Conservation (phyloP, 1,139 yeast genomes). For the Lodderomyces metapsilosis region DNA sequence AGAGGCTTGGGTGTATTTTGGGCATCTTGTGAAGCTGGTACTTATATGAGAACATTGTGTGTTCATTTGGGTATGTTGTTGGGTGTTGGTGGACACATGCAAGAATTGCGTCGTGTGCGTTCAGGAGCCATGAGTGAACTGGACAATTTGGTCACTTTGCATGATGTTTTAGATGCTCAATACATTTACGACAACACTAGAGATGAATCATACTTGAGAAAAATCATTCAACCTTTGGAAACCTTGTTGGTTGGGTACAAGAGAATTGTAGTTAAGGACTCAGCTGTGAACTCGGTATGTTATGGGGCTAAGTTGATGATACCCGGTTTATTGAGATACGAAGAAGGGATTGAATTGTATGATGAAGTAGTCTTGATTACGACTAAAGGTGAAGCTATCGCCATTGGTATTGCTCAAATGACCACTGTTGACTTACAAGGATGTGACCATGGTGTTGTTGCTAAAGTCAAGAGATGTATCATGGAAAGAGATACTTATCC, state of each 20-base stretch:
- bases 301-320: slow-evolving; percentile 99
- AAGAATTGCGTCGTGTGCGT: slow-evolving; percentile 98
- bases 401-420: slow-evolving; percentile 98
- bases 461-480: slow-evolving; percentile 97
- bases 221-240: slow-evolving; percentile 93
- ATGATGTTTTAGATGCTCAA: slow-evolving; percentile 97
- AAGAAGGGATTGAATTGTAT: slow-evolving; percentile 94
- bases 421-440: slow-evolving; percentile 94
- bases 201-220: slow-evolving; percentile 93
- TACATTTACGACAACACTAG: slow-evolving; percentile 96
- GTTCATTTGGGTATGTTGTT: slow-evolving; percentile 97
- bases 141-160: slow-evolving; percentile 91
- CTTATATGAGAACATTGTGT: slow-evolving; percentile 98
- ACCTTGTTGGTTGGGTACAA: slow-evolving; percentile 91
- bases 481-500: slow-evolving; percentile 99
- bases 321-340: slow-evolving; percentile 96
- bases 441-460: slow-evolving; percentile 98
- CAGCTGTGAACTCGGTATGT: slow-evolving; percentile 97
- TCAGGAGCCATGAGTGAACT: slow-evolving; percentile 92
- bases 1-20: slow-evolving; percentile 97
- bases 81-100: slow-evolving; percentile 99
- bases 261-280: slow-evolving; percentile 96
- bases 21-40: slow-evolving; percentile 99
- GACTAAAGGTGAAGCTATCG: slow-evolving; percentile 99
- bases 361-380: slow-evolving; percentile 98